Evolutionary conservation across 176 grass and related monocot species (phyloP), one percentile per base, ranked within the genome.

Genomic region (Aegilops tauschii): DNA sequence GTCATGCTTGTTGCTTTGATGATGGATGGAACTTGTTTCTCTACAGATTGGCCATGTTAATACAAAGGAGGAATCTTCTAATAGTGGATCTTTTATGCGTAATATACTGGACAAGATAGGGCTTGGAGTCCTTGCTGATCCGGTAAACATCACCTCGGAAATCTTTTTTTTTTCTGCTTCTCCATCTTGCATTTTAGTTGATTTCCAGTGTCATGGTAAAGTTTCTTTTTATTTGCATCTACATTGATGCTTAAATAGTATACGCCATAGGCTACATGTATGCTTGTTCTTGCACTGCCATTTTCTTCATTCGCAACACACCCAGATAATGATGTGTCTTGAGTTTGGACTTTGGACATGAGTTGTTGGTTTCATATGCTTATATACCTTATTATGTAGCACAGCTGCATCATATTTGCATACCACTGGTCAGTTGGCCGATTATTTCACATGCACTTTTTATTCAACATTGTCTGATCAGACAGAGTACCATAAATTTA

Each of bases 31-130:
- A 31, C 31, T 39, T 72, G 7, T 89, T 80, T 50, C 9, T 85
- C 44, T 74, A 73, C 77, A 89, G 44, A 58, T 85, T 84, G 82
- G 67, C 17, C 31, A 23, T 82, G 12, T 69, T 63, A 56, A 68
- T 42, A 16, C 18, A 56, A 42, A 54, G n/a, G 11, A 18, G 58
- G 32, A 74, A 52, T 4, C 21, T 79, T 9, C n/a, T 14, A 10
- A 11, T 12, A 0, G 11, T 72, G 56, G 21, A 79, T 84, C 87
- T 83, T 63, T 11, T 10, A 40, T 84, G 29, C 12, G 45, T 72
- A 50, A 65, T 72, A n/a, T 89, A 13, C 6, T 75, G 35, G 25
- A 25, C 21, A 74, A 11, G 44, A 40, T 80, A 20, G 69, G 65
- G 42, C 58, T 89, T 56, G 44, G 18, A 86, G 25, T 8, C 25